phyloP scores from a whole-genome alignment of 176 grass and related monocot genomes.

The Juncus effusus region DNA sequence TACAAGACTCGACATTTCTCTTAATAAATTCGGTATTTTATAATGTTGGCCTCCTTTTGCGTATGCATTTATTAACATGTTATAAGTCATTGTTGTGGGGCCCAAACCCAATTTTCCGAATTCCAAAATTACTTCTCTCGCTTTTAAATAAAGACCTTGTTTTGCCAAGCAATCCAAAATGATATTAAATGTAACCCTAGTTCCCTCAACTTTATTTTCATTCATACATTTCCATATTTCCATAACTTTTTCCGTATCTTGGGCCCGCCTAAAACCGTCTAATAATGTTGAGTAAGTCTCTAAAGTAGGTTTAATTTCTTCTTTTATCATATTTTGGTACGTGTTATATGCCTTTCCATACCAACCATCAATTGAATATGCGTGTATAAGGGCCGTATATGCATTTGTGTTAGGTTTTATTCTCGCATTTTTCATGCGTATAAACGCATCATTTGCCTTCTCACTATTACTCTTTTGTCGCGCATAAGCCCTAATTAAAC shows the following conservation, averaged over 20 bases:
- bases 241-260: slow-evolving; percentile 54
- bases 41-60: slow-evolving; percentile 79
- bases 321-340: slow-evolving; percentile 70
- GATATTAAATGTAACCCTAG: slow-evolving; percentile 63
- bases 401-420: slow-evolving; percentile 55
- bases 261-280: slow-evolving; percentile 61
- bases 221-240: slow-evolving; percentile 86
- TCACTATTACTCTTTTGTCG: slow-evolving; percentile 69
- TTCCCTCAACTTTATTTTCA: slow-evolving; percentile 49
- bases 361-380: slow-evolving; percentile 60
- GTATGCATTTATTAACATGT: slow-evolving; percentile 96
- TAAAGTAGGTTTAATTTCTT: slow-evolving; percentile 64
- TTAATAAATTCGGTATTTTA: slow-evolving; percentile 78
- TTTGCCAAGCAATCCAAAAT: slow-evolving; percentile 83
- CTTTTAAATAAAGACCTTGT: slow-evolving; percentile 78
- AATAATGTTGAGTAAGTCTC: slow-evolving; percentile 62
- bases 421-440: slow-evolving; percentile 66
- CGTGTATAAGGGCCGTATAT: slow-evolving; percentile 63
- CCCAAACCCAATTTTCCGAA: slow-evolving; percentile 59
- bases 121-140: slow-evolving; percentile 71
- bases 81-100: slow-evolving; percentile 78
- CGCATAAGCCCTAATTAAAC: slow-evolving; percentile 75
- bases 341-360: slow-evolving; percentile 50
- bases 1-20: slow-evolving; percentile 61
- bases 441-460: slow-evolving; percentile 73